Conservation (phyloP, 2,329 filamentous ascomycete genomes). For the Fusarium mangiferae region DNA sequence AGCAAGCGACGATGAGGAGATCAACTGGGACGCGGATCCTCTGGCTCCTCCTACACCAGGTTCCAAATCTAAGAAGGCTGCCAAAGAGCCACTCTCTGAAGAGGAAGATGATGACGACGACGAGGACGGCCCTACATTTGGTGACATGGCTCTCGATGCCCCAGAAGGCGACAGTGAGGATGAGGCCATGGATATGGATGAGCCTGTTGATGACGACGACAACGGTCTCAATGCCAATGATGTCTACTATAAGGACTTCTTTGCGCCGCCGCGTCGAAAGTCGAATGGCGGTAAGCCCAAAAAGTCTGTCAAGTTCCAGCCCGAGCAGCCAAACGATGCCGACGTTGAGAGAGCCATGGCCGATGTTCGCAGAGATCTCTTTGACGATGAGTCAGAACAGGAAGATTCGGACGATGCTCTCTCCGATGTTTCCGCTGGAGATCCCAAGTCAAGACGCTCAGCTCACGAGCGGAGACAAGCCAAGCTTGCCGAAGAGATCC, state of each 20-base stretch:
- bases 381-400: constrained; percentile 78
- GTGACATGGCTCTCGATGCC: constrained; percentile 78
- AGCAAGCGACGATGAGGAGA: constrained; percentile 83
- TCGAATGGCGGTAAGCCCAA: constrained; percentile 61
- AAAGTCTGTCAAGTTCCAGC: constrained; percentile 52
- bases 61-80: constrained; percentile 44
- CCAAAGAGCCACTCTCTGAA: constrained; percentile 43
- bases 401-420: constrained; percentile 73
- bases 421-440: constrained; percentile 73
- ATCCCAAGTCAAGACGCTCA: constrained; percentile 79
- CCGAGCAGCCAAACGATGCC: constrained; percentile 63
- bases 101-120: constrained; percentile 70
- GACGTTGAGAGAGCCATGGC: constrained; percentile 87
- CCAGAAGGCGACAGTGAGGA: constrained; percentile 76
- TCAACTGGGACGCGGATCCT: constrained; percentile 89
- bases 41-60: constrained; percentile 55
- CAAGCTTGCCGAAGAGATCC: constrained; percentile 89
- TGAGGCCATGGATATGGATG: constrained; percentile 65
- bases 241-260: constrained; percentile 92
- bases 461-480: constrained; percentile 88
- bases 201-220: constrained; percentile 65
- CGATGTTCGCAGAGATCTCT: constrained; percentile 88
- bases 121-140: constrained; percentile 86
- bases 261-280: constrained; percentile 85
- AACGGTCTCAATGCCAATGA: constrained; percentile 82